Evolutionary conservation across 2,329 filamentous ascomycete species (phyloP).

Genomic region (Simplicillium aogashimaense): DNA sequence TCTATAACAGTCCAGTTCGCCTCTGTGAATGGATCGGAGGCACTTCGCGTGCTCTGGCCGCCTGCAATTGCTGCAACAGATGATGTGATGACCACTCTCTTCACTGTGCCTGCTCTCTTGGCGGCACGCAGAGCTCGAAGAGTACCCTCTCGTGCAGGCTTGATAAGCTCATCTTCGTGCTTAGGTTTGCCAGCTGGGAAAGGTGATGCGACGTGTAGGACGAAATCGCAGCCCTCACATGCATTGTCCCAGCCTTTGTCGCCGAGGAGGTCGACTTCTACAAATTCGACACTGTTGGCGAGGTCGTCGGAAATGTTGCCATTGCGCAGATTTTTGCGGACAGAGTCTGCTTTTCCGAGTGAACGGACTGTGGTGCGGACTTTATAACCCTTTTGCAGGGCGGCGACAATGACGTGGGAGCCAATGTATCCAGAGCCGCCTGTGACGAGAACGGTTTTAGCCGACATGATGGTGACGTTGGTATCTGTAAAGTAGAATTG

Average conservation of each 20-base stretch:
- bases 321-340: slow-evolving; percentile 6
- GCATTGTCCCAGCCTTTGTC: slow-evolving; percentile 17
- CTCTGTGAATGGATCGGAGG: slow-evolving; percentile 1
- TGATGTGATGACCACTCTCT: slow-evolving; percentile 10
- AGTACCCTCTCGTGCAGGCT: slow-evolving; percentile 12
- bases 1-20: slow-evolving; percentile 2
- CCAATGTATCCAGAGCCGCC: slow-evolving; percentile 14
- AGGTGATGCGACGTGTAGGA: slow-evolving; percentile 24
- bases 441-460: slow-evolving; percentile 11
- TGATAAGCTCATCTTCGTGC: slow-evolving; percentile 8
- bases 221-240: slow-evolving; percentile 16
- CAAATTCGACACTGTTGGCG: slow-evolving; percentile 13
- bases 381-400: slow-evolving; percentile 10
- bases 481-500: too few relatives aligned
- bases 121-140: slow-evolving; percentile 9
- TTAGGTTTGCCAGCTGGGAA: slow-evolving; percentile 13
- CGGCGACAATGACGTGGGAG: slow-evolving; percentile 11
- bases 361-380: slow-evolving; percentile 10
- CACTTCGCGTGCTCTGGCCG: slow-evolving; percentile 1
- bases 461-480: neutral
- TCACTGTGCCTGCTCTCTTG: slow-evolving; percentile 8
- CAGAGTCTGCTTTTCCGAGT: slow-evolving; percentile 7
- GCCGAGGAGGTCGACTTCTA: slow-evolving; percentile 18
- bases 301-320: slow-evolving; percentile 8
- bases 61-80: slow-evolving; percentile 4